Conservation (phyloP, 352 stramenopile species). For the Pythium phragmitis region DNA sequence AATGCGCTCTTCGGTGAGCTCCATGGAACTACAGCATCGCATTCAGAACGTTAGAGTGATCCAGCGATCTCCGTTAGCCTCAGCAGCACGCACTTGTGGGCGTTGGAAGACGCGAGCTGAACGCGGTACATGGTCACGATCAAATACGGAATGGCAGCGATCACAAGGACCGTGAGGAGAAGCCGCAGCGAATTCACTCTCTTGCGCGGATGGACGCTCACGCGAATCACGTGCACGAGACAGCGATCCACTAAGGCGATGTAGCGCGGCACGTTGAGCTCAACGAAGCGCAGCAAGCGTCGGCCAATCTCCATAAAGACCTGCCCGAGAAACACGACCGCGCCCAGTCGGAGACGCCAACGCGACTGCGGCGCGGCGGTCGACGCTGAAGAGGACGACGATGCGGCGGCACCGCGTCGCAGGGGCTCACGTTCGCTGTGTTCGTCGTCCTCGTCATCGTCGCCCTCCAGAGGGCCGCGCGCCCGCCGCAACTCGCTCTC, state of each 20-base stretch:
- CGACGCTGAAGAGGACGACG: not conserved
- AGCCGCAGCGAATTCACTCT: constrained; percentile 39
- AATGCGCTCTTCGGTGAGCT: constrained; percentile 60
- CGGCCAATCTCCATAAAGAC: constrained; percentile 52
- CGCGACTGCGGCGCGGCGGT: constrained; percentile 14
- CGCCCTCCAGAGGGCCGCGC: constrained; percentile 21
- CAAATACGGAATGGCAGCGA: constrained; percentile 45
- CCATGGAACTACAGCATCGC: constrained; percentile 27
- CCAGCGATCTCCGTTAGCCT: not conserved
- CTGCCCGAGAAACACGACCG: constrained; percentile 44
- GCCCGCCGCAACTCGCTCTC: constrained; percentile 34
- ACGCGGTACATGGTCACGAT: constrained; percentile 44
- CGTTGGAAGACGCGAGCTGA: not conserved
- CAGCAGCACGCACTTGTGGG: constrained; percentile 12
- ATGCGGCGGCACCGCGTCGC: not conserved
- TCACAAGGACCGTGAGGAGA: constrained; percentile 37
- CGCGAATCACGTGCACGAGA: constrained; percentile 45
- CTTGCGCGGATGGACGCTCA: constrained; percentile 37
- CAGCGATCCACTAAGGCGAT: constrained; percentile 50
- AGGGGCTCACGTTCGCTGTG: constrained; percentile 17
- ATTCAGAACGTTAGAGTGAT: not conserved
- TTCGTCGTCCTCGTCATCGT: constrained; percentile 13
- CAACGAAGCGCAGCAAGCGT: constrained; percentile 39
- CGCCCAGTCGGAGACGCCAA: constrained; percentile 40
- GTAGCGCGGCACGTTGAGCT: constrained; percentile 49